Evolutionary conservation across 176 grass and related monocot genomes (phyloP).

Genomic region (Sorghum bicolor): Sorghum_bicolor_NCBIv3 NC_012871.2:55733001-55733500

Average conservation of each 20-base stretch:
- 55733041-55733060: conserved; percentile 3
- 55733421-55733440: background rate
- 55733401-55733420: background rate
- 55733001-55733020: background rate
- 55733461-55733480: too few species aligned
- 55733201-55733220: background rate
- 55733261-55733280: background rate
- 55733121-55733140: background rate
- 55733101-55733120: background rate
- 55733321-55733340: conserved; percentile 40
- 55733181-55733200: background rate
- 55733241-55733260: background rate
- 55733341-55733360: conserved; percentile 40
- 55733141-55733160: background rate
- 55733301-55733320: conserved; percentile 31
- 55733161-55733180: background rate
- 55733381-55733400: background rate
- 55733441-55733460: background rate
- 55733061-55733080: background rate
- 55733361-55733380: conserved; percentile 3
- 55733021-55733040: background rate
- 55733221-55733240: background rate
- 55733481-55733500: background rate
- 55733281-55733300: background rate
- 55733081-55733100: background rate